phyloP scores from a whole-genome alignment of 208 protist species.

The Wallacemonas sp. region DNA sequence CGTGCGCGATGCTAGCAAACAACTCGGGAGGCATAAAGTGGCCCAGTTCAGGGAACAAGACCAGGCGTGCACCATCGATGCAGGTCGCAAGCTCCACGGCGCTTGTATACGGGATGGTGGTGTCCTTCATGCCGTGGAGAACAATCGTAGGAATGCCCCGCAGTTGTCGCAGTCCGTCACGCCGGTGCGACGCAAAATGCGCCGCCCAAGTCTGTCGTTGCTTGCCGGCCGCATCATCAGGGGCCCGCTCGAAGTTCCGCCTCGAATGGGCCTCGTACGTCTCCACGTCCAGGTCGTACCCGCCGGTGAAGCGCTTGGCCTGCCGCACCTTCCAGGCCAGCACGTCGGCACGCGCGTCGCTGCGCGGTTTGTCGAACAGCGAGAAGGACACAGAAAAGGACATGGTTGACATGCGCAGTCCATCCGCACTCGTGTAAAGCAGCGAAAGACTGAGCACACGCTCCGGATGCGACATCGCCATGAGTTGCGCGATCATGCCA shows the following conservation, averaged over 20 bases:
- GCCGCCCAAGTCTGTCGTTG: slow-evolving; percentile 12
- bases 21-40: slow-evolving; percentile 16
- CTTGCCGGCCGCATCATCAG: slow-evolving; percentile 3
- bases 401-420: slow-evolving; percentile 1
- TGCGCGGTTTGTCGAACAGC: slow-evolving; percentile 11
- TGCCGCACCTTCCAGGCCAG: slow-evolving; percentile 12
- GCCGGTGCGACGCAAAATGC: not conserved
- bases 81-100: not conserved
- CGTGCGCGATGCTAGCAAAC: slow-evolving; percentile 1
- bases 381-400: slow-evolving; percentile 13
- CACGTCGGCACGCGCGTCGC: slow-evolving; percentile 4
- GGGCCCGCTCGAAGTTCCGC: slow-evolving; percentile 4
- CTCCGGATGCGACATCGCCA: slow-evolving; percentile 11
- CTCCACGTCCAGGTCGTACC: slow-evolving; percentile 18
- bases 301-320: slow-evolving; percentile 4
- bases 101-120: slow-evolving; percentile 1
- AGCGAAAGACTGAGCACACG: slow-evolving; percentile 3
- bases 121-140: slow-evolving; percentile 22
- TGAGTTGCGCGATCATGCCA: slow-evolving; percentile 25
- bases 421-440: slow-evolving; percentile 5
- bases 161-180: not conserved
- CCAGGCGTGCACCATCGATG: not conserved
- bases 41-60: slow-evolving; percentile 20
- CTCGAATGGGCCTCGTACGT: not conserved
- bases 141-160: slow-evolving; percentile 8